phyloP scores from a whole-genome alignment of 2,329 filamentous ascomycete species.

The Nemania sp. region DNA sequence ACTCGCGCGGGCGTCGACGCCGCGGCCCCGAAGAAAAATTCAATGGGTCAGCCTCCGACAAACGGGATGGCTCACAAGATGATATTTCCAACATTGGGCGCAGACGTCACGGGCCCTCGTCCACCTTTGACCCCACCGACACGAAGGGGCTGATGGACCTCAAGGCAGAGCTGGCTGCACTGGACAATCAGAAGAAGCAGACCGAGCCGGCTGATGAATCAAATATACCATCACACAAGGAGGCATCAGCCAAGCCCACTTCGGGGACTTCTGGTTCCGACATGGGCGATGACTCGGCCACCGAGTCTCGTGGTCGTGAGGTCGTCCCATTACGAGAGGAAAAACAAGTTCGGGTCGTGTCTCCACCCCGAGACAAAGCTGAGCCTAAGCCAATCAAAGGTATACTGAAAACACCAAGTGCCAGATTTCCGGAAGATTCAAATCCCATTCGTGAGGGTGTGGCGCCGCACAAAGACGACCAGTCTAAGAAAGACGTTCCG shows the following conservation, averaged over 20 bases:
- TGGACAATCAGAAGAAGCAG: conserved; percentile 40
- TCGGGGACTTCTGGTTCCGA: conserved; percentile 22
- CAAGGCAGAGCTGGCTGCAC: conserved; percentile 54
- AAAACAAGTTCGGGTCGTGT: conserved; percentile 68
- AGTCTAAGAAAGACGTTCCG: conserved; percentile 72
- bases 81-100: conserved; percentile 44
- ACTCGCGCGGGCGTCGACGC: conserved; percentile 39
- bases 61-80: conserved; percentile 48
- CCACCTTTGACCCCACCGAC: conserved; percentile 57
- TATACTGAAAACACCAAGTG: conserved; percentile 81
- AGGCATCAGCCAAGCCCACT: conserved; percentile 24
- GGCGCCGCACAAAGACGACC: conserved; percentile 87
- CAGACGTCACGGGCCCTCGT: conserved; percentile 45
- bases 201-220: conserved; percentile 32
- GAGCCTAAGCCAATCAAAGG: conserved; percentile 75
- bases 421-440: conserved; percentile 83
- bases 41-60: conserved; percentile 27
- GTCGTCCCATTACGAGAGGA: conserved; percentile 42
- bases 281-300: conserved; percentile 18
- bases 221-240: conserved; percentile 20
- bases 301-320: conserved; percentile 48
- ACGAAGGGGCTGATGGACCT: conserved; percentile 53
- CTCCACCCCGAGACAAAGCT: conserved; percentile 65
- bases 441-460: conserved; percentile 86
- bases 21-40: conserved; percentile 46